Evolutionary conservation across 345 rosid genomes (phyloP), one percentile per base, ranked within the genome.

Genomic region (Dipteronia sinensis): DNA sequence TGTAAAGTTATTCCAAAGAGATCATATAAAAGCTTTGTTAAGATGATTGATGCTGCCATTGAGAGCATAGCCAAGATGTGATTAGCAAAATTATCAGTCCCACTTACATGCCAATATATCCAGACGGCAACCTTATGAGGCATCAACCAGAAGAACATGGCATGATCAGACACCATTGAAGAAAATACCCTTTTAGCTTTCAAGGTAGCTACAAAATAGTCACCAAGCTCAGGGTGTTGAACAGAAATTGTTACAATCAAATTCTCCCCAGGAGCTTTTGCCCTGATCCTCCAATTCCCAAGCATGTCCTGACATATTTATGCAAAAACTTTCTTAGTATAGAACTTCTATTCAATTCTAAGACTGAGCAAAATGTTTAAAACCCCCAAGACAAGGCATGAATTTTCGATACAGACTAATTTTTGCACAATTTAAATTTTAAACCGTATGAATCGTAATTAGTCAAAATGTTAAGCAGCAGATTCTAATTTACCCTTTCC

Each of bases 101-200:
- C 42, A 93, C 99, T 90, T 88, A 92, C 97, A 78, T 93, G 98
- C 99, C 94, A 95, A 79, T 93, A 95, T 80, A 95, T 93, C 97
- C 97, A 95, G 42, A 92, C 17, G 0, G 94, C 98, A 85, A 95
- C 97, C 76, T 92, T 93, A 65, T 93, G 99, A 80, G 99, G 99
- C 97, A 95, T 91, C 86, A 93, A 83, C 98, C 97, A 95, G 89
- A 95, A 95, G 92, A 86, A 93, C 29, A 83, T 51, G n/a, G 81
- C 88, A 10, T 89, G 88, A 81, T 93, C 85, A 9, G 75, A 83
- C 27, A 74, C 84, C 11, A 12, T 71, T 2, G 77, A 16, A 1
- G 76, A 69, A 31, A 87, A 56, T 49, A 89, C 69, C 87, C 83
- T 84, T 81, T 88, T 90, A 23, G 90, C 93, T 71, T 82, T 88